These are phyloP conservation scores for Mycosphaerella arachidis DNA, from an alignment of 2,329 filamentous ascomycete species.

Conservation along the genomic window DNA sequence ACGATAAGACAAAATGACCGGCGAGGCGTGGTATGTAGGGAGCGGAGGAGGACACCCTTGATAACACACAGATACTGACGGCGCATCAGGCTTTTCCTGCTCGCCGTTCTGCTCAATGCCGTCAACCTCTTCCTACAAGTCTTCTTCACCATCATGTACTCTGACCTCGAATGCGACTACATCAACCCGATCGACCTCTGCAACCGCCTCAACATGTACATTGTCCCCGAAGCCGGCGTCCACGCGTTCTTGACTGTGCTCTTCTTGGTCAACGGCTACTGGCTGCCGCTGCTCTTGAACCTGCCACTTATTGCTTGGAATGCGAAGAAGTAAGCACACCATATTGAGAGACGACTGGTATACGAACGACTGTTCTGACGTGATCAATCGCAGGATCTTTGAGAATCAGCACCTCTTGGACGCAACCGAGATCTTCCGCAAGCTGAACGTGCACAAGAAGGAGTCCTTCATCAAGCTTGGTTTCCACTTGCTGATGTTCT, in stretches of 20 bases:
- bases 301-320: conserved; percentile 90
- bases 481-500: conserved; percentile 99
- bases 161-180: conserved; percentile 99
- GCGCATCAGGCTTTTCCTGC: conserved; percentile 72
- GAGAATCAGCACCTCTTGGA: conserved; percentile 96
- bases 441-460: conserved; percentile 99
- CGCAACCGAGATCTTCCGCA: conserved; percentile 98
- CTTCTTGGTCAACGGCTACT: conserved; percentile 98
- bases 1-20: conserved; percentile 32
- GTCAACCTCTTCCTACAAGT: conserved; percentile 99
- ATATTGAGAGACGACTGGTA: neutral
- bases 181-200: conserved; percentile 99
- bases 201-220: conserved; percentile 99
- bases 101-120: conserved; percentile 98
- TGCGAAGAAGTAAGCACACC: conserved; percentile 77
- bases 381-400: conserved; percentile 63
- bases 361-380: conserved; percentile 32
- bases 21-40: conserved; percentile 35
- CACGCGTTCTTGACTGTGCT: conserved; percentile 93
- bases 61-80: conserved; percentile 1
- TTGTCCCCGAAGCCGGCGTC: conserved; percentile 95
- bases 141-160: conserved; percentile 99
- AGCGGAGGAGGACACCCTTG: neutral
- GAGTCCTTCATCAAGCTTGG: conserved; percentile 99
- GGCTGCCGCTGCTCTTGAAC: conserved; percentile 88